phyloP scores from a whole-genome alignment of 192 early-diverging fungal genomes.

The Coemansia sp. region DNA sequence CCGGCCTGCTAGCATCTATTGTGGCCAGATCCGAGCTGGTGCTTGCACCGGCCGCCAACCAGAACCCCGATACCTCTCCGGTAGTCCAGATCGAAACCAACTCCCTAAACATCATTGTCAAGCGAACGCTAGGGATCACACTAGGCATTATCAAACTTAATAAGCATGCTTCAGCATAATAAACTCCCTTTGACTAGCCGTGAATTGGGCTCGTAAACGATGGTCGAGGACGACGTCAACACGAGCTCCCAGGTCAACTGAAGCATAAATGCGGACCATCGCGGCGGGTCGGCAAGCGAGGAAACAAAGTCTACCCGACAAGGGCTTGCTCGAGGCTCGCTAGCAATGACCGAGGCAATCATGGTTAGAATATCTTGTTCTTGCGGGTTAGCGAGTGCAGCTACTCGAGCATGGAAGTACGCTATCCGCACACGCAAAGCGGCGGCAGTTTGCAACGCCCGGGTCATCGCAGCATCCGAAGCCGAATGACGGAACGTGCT shows the following conservation, averaged over 20 bases:
- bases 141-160: slow-evolving; percentile 38
- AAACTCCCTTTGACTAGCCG: slow-evolving; percentile 20
- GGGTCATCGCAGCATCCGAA: not conserved
- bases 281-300: not conserved
- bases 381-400: slow-evolving; percentile 35
- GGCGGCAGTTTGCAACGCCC: slow-evolving; percentile 12
- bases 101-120: slow-evolving; percentile 22
- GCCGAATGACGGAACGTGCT: slow-evolving; percentile 20
- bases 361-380: slow-evolving; percentile 31
- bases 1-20: slow-evolving; percentile 42
- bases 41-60: slow-evolving; percentile 10
- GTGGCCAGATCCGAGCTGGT: slow-evolving; percentile 19
- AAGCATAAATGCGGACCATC: slow-evolving; percentile 43
- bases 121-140: slow-evolving; percentile 16
- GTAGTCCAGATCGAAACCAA: slow-evolving; percentile 48
- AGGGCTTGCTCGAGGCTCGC: not conserved
- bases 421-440: slow-evolving; percentile 43
- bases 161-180: slow-evolving; percentile 4
- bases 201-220: slow-evolving; percentile 14
- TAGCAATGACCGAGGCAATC: slow-evolving; percentile 22
- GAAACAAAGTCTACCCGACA: not conserved
- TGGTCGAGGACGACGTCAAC: slow-evolving; percentile 20
- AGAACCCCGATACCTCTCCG: slow-evolving; percentile 4
- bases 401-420: slow-evolving; percentile 46
- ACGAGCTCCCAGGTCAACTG: slow-evolving; percentile 50